Conservation (phyloP, 2,329 filamentous ascomycete genomes). For the Arthrobotrys entomopaga region DNA sequence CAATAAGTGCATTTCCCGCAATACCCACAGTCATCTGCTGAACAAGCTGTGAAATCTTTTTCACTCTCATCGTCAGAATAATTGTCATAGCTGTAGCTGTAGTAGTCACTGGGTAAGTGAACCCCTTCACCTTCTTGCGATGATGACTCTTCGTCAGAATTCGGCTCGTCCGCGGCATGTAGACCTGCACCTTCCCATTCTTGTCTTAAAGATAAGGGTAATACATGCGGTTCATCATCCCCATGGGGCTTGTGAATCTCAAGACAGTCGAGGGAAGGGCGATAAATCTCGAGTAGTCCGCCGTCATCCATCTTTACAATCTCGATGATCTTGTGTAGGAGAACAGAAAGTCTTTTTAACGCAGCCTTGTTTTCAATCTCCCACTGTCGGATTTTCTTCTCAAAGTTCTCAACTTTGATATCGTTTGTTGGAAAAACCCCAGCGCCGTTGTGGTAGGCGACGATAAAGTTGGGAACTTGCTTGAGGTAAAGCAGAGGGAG, state of each 20-base stretch:
- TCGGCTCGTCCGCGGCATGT: constrained; percentile 21
- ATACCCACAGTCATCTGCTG: constrained; percentile 34
- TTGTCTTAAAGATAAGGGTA: constrained; percentile 36
- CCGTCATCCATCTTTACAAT: constrained; percentile 36
- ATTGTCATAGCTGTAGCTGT: constrained; percentile 27
- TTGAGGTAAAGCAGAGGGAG: constrained; percentile 64
- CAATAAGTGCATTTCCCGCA: constrained; percentile 39
- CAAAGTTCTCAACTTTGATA: constrained; percentile 61
- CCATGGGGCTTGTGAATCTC: constrained; percentile 36
- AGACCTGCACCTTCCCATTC: constrained; percentile 31
- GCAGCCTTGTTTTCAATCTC: constrained; percentile 60
- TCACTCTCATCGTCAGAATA: constrained; percentile 24
- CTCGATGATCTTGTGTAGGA: constrained; percentile 35
- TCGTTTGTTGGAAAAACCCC: constrained; percentile 60
- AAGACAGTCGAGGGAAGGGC: constrained; percentile 30
- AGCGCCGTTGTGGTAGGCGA: constrained; percentile 63
- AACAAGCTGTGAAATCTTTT: constrained; percentile 43
- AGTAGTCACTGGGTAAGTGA: constrained; percentile 17
- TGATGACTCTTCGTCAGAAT: constrained; percentile 20
- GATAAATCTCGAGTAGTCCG: constrained; percentile 34
- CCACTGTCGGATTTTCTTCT: constrained; percentile 61
- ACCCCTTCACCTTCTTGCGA: constrained; percentile 29
- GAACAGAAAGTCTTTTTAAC: constrained; percentile 57
- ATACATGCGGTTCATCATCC: constrained; percentile 33
- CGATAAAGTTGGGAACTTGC: constrained; percentile 63